Percentiles rank a stretch among this genome's conserved stretches.
Conservation (phyloP, 2,329 filamentous ascomycete species). For the Scedosporium boydii region DNA sequence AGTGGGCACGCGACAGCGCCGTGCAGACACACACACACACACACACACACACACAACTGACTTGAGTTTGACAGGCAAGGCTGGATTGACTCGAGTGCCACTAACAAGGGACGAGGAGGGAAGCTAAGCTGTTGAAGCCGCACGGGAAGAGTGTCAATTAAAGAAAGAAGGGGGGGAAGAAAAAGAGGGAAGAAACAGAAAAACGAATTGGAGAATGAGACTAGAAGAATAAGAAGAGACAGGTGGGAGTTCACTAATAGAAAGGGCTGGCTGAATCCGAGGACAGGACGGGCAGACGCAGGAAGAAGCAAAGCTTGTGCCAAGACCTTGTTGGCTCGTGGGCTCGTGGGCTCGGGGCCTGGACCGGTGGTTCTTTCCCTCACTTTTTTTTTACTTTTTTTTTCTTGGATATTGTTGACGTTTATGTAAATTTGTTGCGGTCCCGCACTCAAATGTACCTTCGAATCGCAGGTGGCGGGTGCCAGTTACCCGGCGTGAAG, state of each 20-base stretch:
- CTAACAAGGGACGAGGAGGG: not conserved
- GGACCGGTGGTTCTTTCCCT: not conserved
- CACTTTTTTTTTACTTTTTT: not conserved
- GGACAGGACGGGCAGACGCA: constrained; percentile 1
- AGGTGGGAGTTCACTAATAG: not conserved
- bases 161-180: not conserved
- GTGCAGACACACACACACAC: not conserved
- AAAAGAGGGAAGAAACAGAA: constrained; percentile 1
- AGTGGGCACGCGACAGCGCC: not conserved
- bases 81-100: not conserved
- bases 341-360: not conserved
- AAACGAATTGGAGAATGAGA: not conserved
- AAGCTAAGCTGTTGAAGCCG: not conserved
- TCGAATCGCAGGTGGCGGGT: too few relatives aligned
- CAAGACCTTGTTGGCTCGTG: not conserved
- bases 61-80: not conserved
- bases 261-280: not conserved
- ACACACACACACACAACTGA: not conserved
- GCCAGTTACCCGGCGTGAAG: too few relatives aligned
- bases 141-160: not conserved
- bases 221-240: not conserved
- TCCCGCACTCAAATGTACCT: too few relatives aligned
- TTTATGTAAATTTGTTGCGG: too few relatives aligned
- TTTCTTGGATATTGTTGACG: too few relatives aligned
- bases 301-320: not conserved